Evolutionary conservation across 1,284 basidiomycete genomes (phyloP).

Genomic region (Pseudozyma hubeiensis): DNA sequence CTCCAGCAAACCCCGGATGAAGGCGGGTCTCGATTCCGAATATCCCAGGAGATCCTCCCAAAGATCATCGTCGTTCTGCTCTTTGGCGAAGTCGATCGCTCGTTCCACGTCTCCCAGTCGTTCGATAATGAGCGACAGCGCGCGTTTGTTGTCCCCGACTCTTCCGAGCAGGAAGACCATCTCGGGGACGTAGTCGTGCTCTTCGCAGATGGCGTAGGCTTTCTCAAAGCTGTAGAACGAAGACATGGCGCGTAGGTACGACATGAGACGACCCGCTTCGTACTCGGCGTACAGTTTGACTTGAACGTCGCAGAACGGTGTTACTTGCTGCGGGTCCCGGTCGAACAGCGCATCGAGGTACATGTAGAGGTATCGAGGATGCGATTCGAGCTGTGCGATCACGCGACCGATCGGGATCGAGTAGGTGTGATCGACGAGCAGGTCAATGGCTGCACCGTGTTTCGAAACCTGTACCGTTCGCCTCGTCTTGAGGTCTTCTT

Average conservation of each 20-base stretch:
- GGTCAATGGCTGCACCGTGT: constrained; percentile 78
- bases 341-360: constrained; percentile 92
- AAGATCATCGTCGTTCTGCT: constrained; percentile 94
- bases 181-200: constrained; percentile 88
- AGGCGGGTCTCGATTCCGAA: constrained; percentile 91
- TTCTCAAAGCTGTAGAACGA: constrained; percentile 91
- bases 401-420: constrained; percentile 94
- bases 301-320: constrained; percentile 86
- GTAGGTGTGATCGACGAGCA: constrained; percentile 93
- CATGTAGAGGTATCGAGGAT: constrained; percentile 86
- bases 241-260: constrained; percentile 86
- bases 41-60: constrained; percentile 97
- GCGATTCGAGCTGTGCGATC: constrained; percentile 82
- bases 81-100: constrained; percentile 97
- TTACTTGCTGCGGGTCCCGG: constrained; percentile 83
- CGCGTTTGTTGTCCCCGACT: constrained; percentile 97
- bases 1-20: constrained; percentile 90
- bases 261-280: constrained; percentile 81
- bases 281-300: constrained; percentile 91
- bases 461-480: constrained; percentile 33
- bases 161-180: constrained; percentile 97
- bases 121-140: constrained; percentile 93
- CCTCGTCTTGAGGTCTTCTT: constrained; percentile 80
- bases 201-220: constrained; percentile 89
- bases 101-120: constrained; percentile 90